Evolutionary conservation across 108 stramenopile species (phyloP).

Genomic region (Parmales sp.): DNA sequence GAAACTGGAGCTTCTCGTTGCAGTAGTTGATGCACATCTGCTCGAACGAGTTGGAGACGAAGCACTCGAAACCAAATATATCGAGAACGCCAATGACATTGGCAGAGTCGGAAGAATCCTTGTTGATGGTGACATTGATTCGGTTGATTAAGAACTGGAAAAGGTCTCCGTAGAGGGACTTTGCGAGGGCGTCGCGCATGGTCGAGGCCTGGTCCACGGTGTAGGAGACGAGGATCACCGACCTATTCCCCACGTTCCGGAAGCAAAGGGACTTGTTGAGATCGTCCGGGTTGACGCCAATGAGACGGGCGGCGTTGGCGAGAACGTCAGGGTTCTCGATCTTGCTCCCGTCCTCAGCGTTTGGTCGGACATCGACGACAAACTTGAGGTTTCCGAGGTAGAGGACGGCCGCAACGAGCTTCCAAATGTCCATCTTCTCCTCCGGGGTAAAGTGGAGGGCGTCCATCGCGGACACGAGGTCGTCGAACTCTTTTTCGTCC

Average conservation of each 20-base stretch:
- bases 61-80: constrained; percentile 53
- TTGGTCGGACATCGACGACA: constrained; percentile 16
- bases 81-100: constrained; percentile 35
- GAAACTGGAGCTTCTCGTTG: constrained; percentile 48
- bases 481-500: constrained; percentile 40
- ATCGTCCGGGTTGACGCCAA: constrained; percentile 25
- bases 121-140: constrained; percentile 34
- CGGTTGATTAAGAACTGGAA: constrained; percentile 45
- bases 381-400: constrained; percentile 37
- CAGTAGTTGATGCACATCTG: constrained; percentile 56
- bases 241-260: constrained; percentile 20
- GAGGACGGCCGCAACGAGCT: constrained; percentile 26
- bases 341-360: constrained; percentile 32
- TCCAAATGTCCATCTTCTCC: constrained; percentile 13
- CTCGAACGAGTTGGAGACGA: constrained; percentile 39
- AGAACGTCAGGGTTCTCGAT: constrained; percentile 30
- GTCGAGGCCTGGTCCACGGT: constrained; percentile 28
- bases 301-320: constrained; percentile 19
- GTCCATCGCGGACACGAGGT: constrained; percentile 20
- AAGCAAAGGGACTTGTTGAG: constrained; percentile 27
- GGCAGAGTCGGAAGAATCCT: not conserved
- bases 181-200: constrained; percentile 47
- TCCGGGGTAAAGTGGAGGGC: constrained; percentile 17
- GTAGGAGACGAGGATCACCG: constrained; percentile 27
- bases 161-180: constrained; percentile 41